These are phyloP conservation scores for Micractinium conductrix DNA, from an alignment of 139 green algal species.

Conservation along the genomic window DNA sequence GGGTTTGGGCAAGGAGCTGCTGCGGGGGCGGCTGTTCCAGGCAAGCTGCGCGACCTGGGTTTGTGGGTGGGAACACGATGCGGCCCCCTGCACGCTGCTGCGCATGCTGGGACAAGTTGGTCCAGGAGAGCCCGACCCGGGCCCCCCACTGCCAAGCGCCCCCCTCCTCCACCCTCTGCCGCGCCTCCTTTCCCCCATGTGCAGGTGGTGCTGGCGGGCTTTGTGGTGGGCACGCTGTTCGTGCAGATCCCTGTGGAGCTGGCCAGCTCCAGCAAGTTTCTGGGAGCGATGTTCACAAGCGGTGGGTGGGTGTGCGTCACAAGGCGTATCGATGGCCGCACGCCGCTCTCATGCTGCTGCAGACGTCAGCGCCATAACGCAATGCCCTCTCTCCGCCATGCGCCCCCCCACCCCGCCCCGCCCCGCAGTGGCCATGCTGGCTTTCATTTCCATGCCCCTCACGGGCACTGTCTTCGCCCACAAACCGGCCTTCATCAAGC, in stretches of 20 bases:
- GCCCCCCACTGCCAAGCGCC: too few relatives aligned
- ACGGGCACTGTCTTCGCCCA: neutral
- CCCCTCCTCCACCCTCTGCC: too few relatives aligned
- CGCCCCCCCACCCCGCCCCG: neutral
- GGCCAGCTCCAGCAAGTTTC: neutral
- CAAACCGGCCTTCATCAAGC: neutral
- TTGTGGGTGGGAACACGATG: too few relatives aligned
- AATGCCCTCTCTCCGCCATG: neutral
- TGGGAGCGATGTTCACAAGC: neutral
- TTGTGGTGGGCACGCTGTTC: neutral
- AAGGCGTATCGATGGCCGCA: too few relatives aligned
- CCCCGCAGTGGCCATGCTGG: conserved; percentile 1
- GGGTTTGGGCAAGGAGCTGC: neutral
- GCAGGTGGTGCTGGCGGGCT: conserved; percentile 10
- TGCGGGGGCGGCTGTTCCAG: neutral
- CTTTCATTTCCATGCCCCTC: neutral
- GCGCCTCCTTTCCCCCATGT: neutral
- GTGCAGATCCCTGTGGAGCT: neutral
- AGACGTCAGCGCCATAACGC: too few relatives aligned
- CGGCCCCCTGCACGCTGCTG: too few relatives aligned
- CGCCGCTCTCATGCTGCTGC: too few relatives aligned
- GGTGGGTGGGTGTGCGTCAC: too few relatives aligned
- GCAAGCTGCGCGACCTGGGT: too few relatives aligned
- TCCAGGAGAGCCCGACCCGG: too few relatives aligned
- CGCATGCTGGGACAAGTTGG: too few relatives aligned